Base-by-base conservation (phyloP, 2,329 filamentous ascomycete genomes). In the Diplodia seriata region DNA sequence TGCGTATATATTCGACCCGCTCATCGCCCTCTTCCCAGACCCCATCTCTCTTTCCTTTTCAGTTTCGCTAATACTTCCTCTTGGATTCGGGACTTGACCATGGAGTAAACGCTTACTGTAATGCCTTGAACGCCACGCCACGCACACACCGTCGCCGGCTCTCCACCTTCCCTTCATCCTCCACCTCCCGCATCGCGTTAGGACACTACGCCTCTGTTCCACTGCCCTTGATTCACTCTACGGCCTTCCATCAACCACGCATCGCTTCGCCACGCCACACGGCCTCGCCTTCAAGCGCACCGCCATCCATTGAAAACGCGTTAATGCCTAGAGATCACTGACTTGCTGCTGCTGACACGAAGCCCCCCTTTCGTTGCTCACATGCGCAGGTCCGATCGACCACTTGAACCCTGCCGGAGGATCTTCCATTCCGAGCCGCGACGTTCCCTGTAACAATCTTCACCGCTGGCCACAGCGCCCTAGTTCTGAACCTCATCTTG, bases 281-380 rank as follows among this genome's bases (percentile, higher is more conserved):
- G n/a, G 11, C 36, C 31, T 26, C 56, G 38, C 23, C 23, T 15
- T 29, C 56, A 20, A 31, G 31, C 53, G 53, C 31, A 31, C 31
- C 53, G 53, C 29, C 38, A 47, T 26, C 18, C 38, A 5, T 38
- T 23, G 38, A 47, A 20, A 40, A 29, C 23, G 20, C 20, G 33
- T 26, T 47, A 47, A n/a, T 26, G 36, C 56, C 38, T 47, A 23
- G 56, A 56, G 56, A 47, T 29, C 56, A 59, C 14, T 59, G 56
- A 59, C 56, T 62, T 62, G 57, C 57, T 62, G 40, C 40, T 62
- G 57, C 40, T 62, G 57, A 62, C 57, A 49, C 57, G 57, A 33
- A 36, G 26, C 57, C 40, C 57, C 36, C 15, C n/a, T 49, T 43
- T 62, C 57, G 57, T 62, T 49, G 57, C 57, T 62, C 40, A 62